These are phyloP conservation scores for Cryoendolithus antarcticus DNA, from an alignment of 2,329 filamentous ascomycete species.

Conservation along the genomic window DNA sequence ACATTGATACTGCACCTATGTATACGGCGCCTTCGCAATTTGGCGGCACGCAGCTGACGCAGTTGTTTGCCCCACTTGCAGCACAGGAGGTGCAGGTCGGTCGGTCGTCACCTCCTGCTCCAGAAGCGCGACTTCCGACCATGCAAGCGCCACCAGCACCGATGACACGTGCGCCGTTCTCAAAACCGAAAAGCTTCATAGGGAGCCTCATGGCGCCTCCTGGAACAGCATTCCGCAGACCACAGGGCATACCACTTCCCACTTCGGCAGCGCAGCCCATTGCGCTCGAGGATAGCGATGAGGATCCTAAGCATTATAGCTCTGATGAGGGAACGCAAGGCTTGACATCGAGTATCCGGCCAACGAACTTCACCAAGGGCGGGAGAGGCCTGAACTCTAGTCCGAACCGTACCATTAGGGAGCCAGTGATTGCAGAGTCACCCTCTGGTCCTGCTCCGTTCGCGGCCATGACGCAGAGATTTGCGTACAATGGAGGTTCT, in stretches of 20 bases:
- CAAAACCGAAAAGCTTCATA: constrained; percentile 30
- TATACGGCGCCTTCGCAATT: too few relatives aligned
- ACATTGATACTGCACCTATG: not conserved
- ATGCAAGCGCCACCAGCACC: constrained; percentile 13
- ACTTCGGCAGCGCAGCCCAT: constrained; percentile 12
- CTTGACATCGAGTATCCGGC: constrained; percentile 46
- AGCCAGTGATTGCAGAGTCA: constrained; percentile 15
- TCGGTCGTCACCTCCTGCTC: constrained; percentile 62
- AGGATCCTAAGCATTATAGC: too few relatives aligned
- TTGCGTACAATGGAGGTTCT: too few relatives aligned
- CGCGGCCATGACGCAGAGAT: too few relatives aligned
- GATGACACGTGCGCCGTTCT: constrained; percentile 12
- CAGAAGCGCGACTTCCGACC: too few relatives aligned
- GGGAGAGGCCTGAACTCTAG: constrained; percentile 21
- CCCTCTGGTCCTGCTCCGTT: constrained; percentile 3
- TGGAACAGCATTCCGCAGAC: constrained; percentile 55
- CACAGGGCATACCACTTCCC: constrained; percentile 13
- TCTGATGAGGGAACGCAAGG: constrained; percentile 23
- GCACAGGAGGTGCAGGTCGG: constrained; percentile 57
- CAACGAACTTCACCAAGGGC: constrained; percentile 42
- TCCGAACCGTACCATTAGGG: constrained; percentile 11
- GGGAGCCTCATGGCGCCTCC: constrained; percentile 60
- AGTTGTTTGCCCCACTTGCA: constrained; percentile 5
- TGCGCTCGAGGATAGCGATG: constrained; percentile 6
- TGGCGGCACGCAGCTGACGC: too few relatives aligned